Conservation (phyloP, 2,329 filamentous ascomycete genomes). For the Remersonia thermophila region DNA sequence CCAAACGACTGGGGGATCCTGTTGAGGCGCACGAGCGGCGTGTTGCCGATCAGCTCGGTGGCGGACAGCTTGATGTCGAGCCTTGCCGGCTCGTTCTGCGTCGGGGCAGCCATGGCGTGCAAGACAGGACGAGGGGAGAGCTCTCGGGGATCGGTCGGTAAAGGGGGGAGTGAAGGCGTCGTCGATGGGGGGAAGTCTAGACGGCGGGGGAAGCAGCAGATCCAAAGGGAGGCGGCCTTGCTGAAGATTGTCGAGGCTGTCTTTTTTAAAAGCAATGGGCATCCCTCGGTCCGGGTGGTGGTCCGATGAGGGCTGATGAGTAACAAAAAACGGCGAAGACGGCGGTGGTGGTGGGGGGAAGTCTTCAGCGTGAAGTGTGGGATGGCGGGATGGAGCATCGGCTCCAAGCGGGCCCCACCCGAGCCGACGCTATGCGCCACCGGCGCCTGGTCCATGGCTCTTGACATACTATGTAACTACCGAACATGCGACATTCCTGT, state of each 20-base stretch:
- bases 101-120: constrained; percentile 5
- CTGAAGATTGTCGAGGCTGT: no score
- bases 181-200: not conserved
- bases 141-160: no score
- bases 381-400: constrained; percentile 5
- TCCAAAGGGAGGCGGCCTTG: no score
- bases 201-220: not conserved
- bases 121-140: no score
- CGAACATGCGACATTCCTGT: no score
- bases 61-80: constrained; percentile 37
- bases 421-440: constrained; percentile 13
- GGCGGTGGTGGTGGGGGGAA: constrained; percentile 3
- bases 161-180: no score
- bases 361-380: constrained; percentile 7
- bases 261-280: no score
- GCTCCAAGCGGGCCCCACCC: not conserved
- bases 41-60: constrained; percentile 85
- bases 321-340: not conserved
- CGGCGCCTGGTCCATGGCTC: no score
- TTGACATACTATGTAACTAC: no score
- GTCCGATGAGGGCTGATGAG: not conserved
- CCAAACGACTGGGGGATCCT: constrained; percentile 84
- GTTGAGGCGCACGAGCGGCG: constrained; percentile 88
- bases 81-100: constrained; percentile 13
- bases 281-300: not conserved